Evolutionary conservation across 208 protist species (phyloP), one percentile per base, ranked within the genome.

Genomic region (Trypanosoma cruzi): DNA sequence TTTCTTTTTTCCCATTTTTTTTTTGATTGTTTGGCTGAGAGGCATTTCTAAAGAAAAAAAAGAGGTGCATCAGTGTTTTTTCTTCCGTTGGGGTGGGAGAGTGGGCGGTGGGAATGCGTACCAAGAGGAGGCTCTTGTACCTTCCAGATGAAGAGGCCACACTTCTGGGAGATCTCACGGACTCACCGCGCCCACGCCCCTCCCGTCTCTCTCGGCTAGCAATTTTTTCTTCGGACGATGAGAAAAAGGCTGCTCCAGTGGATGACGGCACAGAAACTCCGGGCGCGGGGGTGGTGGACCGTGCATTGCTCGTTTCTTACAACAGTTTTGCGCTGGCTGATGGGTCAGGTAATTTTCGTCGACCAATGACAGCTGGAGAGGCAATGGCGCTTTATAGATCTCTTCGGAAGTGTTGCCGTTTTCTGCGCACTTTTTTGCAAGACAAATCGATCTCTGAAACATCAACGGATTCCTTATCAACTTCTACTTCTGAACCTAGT

Each of bases 51-150:
- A 4, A 44, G n/a, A 48, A 48, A 29, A 46, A 37, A 36, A 59
- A 71, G 50, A 49, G 32, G 54, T 40, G 29, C 26, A 8, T 36
- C 48, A 49, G 8, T 71, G 52, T 66, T 71, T 56, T 26, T 75
- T 16, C 26, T 70, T n/a, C n/a, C n/a, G n/a, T n/a, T 40, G 36
- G 36, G 36, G 36, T 40, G 36, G 10, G 36, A 40, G 36, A 40
- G 36, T 40, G 36, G 36, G 36, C 10, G 10, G 36, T 40, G 36
- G 36, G 16, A 32, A 78, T 76, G 11, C 60, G 79, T 0, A 63
- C 61, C 8, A 92, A 85, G 71, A 75, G 89, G 7, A 79, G 86
- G 22, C 72, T 95, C 18, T 64, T 95, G 13, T 90, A 95, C 55
- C 68, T 95, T 26, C 82, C 86, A 7, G 85, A 95, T 67, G 89